Conservation (phyloP, 23 red algal species). For the Agarophyton chilense region DNA sequence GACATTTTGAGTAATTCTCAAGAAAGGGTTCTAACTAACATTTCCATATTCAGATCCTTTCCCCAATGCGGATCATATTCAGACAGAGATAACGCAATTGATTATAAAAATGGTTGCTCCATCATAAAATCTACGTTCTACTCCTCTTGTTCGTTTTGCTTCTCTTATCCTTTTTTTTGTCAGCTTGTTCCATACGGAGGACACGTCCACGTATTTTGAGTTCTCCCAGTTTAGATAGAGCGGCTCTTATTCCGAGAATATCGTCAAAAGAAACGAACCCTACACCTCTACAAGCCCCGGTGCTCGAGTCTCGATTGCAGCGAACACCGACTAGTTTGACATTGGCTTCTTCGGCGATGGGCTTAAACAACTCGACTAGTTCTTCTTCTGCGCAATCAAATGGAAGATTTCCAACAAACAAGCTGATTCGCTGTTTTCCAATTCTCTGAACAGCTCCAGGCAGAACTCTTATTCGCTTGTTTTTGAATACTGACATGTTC, state of each 20-base stretch:
- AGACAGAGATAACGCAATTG: too few relatives aligned
- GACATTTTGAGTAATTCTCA: too few relatives aligned
- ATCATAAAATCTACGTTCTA: too few relatives aligned
- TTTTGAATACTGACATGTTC: constrained; percentile 56
- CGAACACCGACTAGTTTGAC: constrained; percentile 26
- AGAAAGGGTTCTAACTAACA: too few relatives aligned
- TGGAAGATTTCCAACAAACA: constrained; percentile 94
- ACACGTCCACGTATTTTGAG: constrained; percentile 50
- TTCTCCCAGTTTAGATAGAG: constrained; percentile 28
- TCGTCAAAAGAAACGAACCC: constrained; percentile 65
- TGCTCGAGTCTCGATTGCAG: constrained; percentile 54
- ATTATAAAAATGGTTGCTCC: too few relatives aligned
- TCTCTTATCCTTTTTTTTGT: constrained; percentile 43
- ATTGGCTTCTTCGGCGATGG: neutral
- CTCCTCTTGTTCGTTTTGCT: constrained; percentile 45
- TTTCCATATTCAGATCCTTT: too few relatives aligned
- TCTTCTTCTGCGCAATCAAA: constrained; percentile 91
- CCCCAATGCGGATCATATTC: too few relatives aligned
- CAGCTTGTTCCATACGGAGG: constrained; percentile 44
- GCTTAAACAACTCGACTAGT: constrained; percentile 35
- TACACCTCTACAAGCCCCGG: constrained; percentile 46
- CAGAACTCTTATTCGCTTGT: constrained; percentile 61
- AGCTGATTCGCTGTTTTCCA: constrained; percentile 11
- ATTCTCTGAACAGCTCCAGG: constrained; percentile 10
- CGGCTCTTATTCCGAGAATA: constrained; percentile 19